phyloP scores from a whole-genome alignment of 768 basidiomycete species.

The Panaeolus papilionaceus region DNA sequence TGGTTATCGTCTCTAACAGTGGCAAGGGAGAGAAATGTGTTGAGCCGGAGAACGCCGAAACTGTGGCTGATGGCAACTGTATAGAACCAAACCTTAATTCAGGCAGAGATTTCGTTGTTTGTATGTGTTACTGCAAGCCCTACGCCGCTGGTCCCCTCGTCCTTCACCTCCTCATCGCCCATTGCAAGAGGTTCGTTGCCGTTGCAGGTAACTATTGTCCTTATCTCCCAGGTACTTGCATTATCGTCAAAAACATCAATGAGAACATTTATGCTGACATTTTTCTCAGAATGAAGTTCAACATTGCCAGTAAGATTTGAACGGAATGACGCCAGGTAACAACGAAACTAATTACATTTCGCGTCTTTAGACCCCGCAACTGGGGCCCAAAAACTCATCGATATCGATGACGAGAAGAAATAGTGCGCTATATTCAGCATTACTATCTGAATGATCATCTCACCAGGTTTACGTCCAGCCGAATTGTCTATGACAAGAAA shows the following conservation, averaged over 20 bases:
- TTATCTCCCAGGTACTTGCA: slow-evolving; percentile 39
- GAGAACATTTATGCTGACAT: slow-evolving; percentile 21
- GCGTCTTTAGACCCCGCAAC: slow-evolving; percentile 84
- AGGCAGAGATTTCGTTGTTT: slow-evolving; percentile 39
- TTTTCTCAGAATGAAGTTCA: slow-evolving; percentile 85
- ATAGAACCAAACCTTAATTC: slow-evolving; percentile 67
- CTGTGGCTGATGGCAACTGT: slow-evolving; percentile 57
- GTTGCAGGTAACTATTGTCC: slow-evolving; percentile 47
- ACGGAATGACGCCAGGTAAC: neutral
- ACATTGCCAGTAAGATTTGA: slow-evolving; percentile 85
- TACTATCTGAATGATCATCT: slow-evolving; percentile 13
- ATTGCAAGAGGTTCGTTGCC: slow-evolving; percentile 50
- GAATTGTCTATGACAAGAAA: slow-evolving; percentile 97
- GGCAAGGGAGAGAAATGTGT: slow-evolving; percentile 34
- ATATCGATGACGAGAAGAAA: slow-evolving; percentile 90
- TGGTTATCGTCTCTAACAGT: slow-evolving; percentile 28
- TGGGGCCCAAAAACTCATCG: slow-evolving; percentile 95
- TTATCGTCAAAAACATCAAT: slow-evolving; percentile 24
- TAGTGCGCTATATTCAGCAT: slow-evolving; percentile 53
- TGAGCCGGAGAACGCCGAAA: slow-evolving; percentile 40
- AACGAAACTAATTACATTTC: slow-evolving; percentile 25
- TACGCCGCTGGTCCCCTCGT: slow-evolving; percentile 32
- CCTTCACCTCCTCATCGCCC: slow-evolving; percentile 35
- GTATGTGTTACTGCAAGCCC: slow-evolving; percentile 38
- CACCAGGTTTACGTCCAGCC: slow-evolving; percentile 51